phyloP scores from a whole-genome alignment of 1,284 basidiomycete genomes.

The Ustilago trichophora region DNA sequence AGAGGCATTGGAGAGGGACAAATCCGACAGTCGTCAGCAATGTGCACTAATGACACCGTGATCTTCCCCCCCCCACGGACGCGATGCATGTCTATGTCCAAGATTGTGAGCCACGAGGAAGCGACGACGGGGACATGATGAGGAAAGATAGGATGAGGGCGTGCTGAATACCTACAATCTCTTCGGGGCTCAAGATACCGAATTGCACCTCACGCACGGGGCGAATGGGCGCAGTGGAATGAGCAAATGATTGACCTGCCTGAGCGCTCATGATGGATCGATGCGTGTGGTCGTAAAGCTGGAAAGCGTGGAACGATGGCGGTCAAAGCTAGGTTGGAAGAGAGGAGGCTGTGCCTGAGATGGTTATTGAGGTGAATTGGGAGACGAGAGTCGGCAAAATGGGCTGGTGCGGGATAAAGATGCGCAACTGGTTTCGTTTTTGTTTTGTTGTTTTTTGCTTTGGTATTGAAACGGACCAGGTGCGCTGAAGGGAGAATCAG shows the following conservation, averaged over 20 bases:
- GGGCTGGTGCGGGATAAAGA: too few species aligned
- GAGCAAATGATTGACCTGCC: slow-evolving; percentile 70
- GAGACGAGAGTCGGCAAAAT: too few species aligned
- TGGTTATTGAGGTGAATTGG: too few species aligned
- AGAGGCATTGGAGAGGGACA: too few species aligned
- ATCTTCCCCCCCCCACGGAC: slow-evolving; percentile 11
- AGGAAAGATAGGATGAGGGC: slow-evolving; percentile 5
- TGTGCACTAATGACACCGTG: background rate
- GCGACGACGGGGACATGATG: slow-evolving; percentile 1
- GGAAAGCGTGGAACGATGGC: too few species aligned
- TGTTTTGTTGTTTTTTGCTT: too few species aligned
- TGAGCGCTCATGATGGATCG: slow-evolving; percentile 43
- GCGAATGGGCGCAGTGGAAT: slow-evolving; percentile 85
- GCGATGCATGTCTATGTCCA: background rate
- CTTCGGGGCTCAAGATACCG: slow-evolving; percentile 98
- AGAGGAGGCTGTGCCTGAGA: too few species aligned
- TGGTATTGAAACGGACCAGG: too few species aligned
- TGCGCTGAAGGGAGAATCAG: too few species aligned
- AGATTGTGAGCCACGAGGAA: background rate
- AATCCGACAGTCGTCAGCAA: slow-evolving; percentile 20
- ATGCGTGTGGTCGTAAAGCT: too few species aligned
- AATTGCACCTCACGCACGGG: slow-evolving; percentile 95
- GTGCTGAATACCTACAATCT: slow-evolving; percentile 73
- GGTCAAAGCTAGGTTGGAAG: too few species aligned
- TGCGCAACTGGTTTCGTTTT: too few species aligned